Percentiles rank a stretch among this genome's conserved stretches.
Conservation (phyloP, 306 rosid genomes). For the Oxytropis ochrocephala region DNA sequence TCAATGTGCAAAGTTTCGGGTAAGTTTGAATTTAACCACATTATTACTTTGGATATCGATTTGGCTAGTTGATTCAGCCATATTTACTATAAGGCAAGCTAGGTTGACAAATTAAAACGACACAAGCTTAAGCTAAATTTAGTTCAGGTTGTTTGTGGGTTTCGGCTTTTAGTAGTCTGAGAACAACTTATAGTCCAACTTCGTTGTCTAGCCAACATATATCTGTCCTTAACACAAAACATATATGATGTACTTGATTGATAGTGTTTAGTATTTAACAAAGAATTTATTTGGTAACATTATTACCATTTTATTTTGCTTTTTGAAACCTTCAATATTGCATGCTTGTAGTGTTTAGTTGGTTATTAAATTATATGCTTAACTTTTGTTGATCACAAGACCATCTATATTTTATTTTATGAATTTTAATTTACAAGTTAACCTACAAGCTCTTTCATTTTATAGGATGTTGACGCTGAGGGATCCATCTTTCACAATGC, state of each 20-base stretch:
- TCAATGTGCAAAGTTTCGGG: slow-evolving; percentile 86
- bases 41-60: slow-evolving; percentile 9
- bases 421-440: neutral
- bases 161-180: slow-evolving; percentile 11
- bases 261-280: neutral
- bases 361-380: slow-evolving; percentile 15
- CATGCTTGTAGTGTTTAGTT: slow-evolving; percentile 21
- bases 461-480: slow-evolving; percentile 90
- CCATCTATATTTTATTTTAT: too few species aligned
- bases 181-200: neutral
- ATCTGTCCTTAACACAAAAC: neutral
- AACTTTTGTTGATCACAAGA: neutral
- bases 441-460: slow-evolving; percentile 13
- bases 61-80: slow-evolving; percentile 5
- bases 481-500: slow-evolving; percentile 82
- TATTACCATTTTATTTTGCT: neutral
- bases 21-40: slow-evolving; percentile 29
- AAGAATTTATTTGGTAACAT: neutral
- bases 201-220: neutral
- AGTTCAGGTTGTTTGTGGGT: neutral
- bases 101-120: neutral
- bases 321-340: neutral
- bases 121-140: slow-evolving; percentile 8
- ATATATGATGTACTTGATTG: neutral
- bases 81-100: neutral